Evolutionary conservation across 2,329 filamentous ascomycete species (phyloP).

Genomic region (Verticillium isaacii): DNA sequence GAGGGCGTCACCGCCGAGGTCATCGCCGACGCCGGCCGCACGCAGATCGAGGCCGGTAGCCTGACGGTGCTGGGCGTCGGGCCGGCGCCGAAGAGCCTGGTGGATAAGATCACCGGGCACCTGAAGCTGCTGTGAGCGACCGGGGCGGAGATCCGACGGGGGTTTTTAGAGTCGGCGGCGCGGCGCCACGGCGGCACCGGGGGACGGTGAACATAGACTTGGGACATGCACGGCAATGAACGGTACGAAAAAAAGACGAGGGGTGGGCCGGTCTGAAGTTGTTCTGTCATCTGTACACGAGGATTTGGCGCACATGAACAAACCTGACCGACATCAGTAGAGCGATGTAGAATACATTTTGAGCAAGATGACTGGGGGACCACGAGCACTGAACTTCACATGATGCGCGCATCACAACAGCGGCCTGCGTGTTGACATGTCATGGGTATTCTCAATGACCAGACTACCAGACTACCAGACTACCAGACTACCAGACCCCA

Average conservation of each 20-base stretch:
- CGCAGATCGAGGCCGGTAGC: conserved; percentile 92
- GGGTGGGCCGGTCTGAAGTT: not conserved
- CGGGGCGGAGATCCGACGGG: not conserved
- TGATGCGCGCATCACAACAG: not conserved
- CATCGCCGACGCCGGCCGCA: conserved; percentile 92
- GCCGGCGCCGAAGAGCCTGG: conserved; percentile 76
- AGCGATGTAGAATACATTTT: not conserved
- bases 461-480: not conserved
- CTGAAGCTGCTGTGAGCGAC: conserved; percentile 70
- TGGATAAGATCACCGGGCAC: conserved; percentile 80
- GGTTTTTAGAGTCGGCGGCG: not conserved
- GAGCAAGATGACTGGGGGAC: not conserved
- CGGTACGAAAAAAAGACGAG: not conserved
- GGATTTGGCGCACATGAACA: not conserved
- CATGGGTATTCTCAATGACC: conserved; percentile 11
- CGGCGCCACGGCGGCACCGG: too few species aligned
- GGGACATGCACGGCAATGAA: not conserved
- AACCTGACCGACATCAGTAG: not conserved
- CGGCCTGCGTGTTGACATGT: not conserved
- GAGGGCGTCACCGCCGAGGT: conserved; percentile 84
- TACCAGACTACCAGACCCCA: not conserved
- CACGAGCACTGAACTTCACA: not conserved
- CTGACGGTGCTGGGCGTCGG: conserved; percentile 85
- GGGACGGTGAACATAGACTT: not conserved
- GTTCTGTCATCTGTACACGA: not conserved